Percentiles rank a stretch among this genome's conserved stretches.
Conservation (phyloP, 2,329 filamentous ascomycete species). For the Scedosporium boydii region DNA sequence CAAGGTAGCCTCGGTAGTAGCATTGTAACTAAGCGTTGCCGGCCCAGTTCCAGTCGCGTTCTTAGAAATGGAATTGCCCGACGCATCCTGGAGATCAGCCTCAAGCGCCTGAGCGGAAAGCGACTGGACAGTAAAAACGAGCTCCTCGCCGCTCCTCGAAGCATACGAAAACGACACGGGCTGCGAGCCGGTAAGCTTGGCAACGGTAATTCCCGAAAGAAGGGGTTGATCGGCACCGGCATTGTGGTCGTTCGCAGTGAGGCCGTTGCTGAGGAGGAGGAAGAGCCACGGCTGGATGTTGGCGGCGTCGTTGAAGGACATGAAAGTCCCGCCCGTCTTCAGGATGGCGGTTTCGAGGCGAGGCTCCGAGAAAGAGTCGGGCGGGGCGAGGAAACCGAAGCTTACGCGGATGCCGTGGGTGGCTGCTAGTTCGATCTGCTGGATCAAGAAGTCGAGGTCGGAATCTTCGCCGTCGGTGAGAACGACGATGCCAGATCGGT, state of each 20-base stretch:
- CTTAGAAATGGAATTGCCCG: slow-evolving; percentile 6
- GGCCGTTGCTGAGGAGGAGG: slow-evolving; percentile 12
- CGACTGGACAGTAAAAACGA: slow-evolving; percentile 9
- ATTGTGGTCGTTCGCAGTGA: slow-evolving; percentile 8
- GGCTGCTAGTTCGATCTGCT: slow-evolving; percentile 8
- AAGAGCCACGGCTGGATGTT: slow-evolving; percentile 12
- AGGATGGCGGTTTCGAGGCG: slow-evolving; percentile 9
- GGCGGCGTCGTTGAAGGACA: slow-evolving; percentile 11
- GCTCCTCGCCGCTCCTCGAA: slow-evolving; percentile 7
- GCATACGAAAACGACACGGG: slow-evolving; percentile 9
- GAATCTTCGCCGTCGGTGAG: slow-evolving; percentile 13
- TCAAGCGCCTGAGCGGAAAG: slow-evolving; percentile 9
- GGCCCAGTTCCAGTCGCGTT: slow-evolving; percentile 6
- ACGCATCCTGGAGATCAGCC: slow-evolving; percentile 7
- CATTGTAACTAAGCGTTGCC: slow-evolving; percentile 3
- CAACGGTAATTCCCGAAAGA: slow-evolving; percentile 10
- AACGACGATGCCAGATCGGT: slow-evolving; percentile 12
- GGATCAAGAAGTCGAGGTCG: slow-evolving; percentile 7
- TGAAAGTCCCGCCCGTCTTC: slow-evolving; percentile 11
- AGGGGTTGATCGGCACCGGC: slow-evolving; percentile 7
- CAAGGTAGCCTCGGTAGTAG: slow-evolving; percentile 2
- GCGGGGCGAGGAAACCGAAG: slow-evolving; percentile 12
- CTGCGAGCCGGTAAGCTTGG: slow-evolving; percentile 8
- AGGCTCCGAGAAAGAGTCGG: slow-evolving; percentile 6
- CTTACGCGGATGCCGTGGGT: slow-evolving; percentile 12